phyloP scores from a whole-genome alignment of 345 rosid species.

The Murraya paniculata region DNA sequence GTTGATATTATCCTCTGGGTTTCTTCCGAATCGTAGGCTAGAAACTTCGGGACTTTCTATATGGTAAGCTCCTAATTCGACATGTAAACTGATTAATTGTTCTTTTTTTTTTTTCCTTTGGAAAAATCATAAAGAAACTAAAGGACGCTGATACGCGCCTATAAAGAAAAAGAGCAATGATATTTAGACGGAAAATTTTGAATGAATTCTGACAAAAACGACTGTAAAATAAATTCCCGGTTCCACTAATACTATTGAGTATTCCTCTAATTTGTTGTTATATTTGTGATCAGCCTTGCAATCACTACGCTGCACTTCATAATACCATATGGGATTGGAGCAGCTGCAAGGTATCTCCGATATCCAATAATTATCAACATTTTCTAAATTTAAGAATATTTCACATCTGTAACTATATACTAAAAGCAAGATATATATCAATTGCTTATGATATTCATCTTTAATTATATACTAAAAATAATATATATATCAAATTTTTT shows the following conservation, averaged over 20 bases:
- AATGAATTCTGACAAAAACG: too few relatives aligned
- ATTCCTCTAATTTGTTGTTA: neutral
- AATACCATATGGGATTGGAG: neutral
- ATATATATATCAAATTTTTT: neutral
- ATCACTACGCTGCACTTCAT: neutral
- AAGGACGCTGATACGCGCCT: too few relatives aligned
- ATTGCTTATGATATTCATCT: too few relatives aligned
- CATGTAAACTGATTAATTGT: neutral
- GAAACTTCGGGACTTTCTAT: conserved; percentile 76
- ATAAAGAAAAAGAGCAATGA: too few relatives aligned
- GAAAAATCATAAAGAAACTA: too few relatives aligned
- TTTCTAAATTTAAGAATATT: neutral
- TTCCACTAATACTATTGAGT: too few relatives aligned
- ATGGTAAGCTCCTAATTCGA: neutral
- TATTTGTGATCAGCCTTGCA: neutral
- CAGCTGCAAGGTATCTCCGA: neutral
- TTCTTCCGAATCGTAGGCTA: conserved; percentile 71
- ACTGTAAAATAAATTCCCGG: too few relatives aligned
- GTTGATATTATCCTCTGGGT: conserved; percentile 66
- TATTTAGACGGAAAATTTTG: too few relatives aligned
- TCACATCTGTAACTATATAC: neutral
- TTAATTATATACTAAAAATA: too few relatives aligned
- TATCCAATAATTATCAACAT: neutral
- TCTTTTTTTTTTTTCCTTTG: too few relatives aligned
- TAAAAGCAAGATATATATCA: too few relatives aligned